These are phyloP conservation scores for Alternaria sp. DNA, from an alignment of 2,329 filamentous ascomycete genomes.

Conservation along the genomic window DNA sequence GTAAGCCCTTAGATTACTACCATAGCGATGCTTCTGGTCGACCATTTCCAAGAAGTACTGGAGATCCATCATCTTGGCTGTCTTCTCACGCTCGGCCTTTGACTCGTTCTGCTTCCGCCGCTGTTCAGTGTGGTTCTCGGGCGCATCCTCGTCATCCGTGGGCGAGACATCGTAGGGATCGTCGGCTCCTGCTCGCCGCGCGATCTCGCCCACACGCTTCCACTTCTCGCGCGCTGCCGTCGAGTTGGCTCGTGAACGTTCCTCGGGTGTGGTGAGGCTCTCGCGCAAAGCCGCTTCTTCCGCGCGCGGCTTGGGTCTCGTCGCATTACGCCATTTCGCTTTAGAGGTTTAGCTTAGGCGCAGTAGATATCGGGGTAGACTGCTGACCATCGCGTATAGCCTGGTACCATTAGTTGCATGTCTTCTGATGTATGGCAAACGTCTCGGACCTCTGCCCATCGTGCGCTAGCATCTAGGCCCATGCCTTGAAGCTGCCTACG, in stretches of 20 bases:
- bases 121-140: conserved; percentile 45
- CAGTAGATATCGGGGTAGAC: conserved; percentile 14
- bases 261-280: conserved; percentile 31
- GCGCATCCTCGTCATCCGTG: conserved; percentile 52
- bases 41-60: conserved; percentile 90
- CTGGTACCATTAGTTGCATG: conserved; percentile 39
- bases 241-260: conserved; percentile 40
- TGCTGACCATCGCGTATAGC: conserved; percentile 60
- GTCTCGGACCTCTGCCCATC: conserved; percentile 72
- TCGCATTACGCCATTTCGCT: conserved; percentile 64
- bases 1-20: conserved; percentile 80
- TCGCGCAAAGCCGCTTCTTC: conserved; percentile 39
- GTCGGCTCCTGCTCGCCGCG: conserved; percentile 75
- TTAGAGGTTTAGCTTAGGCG: conserved; percentile 38
- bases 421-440: background rate
- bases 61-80: conserved; percentile 81
- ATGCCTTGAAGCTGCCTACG: conserved; percentile 75
- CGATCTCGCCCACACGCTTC: conserved; percentile 76
- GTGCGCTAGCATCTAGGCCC: conserved; percentile 71
- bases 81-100: conserved; percentile 67
- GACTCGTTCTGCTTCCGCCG: conserved; percentile 55
- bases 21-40: conserved; percentile 86
- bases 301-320: conserved; percentile 54
- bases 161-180: conserved; percentile 61
- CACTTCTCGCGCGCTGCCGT: conserved; percentile 71